Percentiles rank a stretch among this genome's conserved stretches.
These are phyloP conservation scores for Penicillium pancosmium DNA, from an alignment of 495 filamentous ascomycete genomes.

Conservation along the genomic window DNA sequence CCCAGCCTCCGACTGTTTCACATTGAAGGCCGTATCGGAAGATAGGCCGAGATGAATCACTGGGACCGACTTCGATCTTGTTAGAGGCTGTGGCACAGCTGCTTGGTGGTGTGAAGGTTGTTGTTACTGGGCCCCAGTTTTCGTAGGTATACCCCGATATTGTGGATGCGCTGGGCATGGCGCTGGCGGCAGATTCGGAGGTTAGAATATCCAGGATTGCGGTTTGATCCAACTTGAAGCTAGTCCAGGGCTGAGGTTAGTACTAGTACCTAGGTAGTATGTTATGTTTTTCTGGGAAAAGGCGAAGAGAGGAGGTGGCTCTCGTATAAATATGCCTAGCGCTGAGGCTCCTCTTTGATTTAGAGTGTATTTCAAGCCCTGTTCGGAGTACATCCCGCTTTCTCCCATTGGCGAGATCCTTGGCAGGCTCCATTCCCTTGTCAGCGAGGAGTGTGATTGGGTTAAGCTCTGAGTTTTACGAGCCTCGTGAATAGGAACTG, in stretches of 20 bases:
- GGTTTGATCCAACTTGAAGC: background rate
- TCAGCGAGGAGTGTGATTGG: background rate
- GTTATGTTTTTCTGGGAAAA: no score
- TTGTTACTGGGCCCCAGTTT: conserved; percentile 15
- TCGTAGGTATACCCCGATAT: conserved; percentile 9
- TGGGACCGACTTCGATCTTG: background rate
- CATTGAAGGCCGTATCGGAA: background rate
- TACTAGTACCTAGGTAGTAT: no score
- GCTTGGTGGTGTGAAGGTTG: conserved; percentile 13
- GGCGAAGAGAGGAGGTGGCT: no score
- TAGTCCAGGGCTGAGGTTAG: background rate
- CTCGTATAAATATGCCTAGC: no score
- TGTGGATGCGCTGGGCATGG: conserved; percentile 11
- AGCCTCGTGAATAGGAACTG: background rate
- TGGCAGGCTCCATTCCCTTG: background rate
- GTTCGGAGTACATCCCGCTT: no score
- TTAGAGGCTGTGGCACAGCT: background rate
- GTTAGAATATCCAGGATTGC: background rate
- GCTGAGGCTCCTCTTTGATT: no score
- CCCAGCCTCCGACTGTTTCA: background rate
- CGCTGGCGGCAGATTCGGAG: background rate
- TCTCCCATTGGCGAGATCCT: background rate
- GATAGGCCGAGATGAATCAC: no score
- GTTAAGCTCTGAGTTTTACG: background rate
- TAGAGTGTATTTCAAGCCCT: no score